A percentile compares a stretch with the other conserved stretches of the same genome.
Conservation (phyloP, 345 rosid species). For the Aquilaria malaccensis region DNA sequence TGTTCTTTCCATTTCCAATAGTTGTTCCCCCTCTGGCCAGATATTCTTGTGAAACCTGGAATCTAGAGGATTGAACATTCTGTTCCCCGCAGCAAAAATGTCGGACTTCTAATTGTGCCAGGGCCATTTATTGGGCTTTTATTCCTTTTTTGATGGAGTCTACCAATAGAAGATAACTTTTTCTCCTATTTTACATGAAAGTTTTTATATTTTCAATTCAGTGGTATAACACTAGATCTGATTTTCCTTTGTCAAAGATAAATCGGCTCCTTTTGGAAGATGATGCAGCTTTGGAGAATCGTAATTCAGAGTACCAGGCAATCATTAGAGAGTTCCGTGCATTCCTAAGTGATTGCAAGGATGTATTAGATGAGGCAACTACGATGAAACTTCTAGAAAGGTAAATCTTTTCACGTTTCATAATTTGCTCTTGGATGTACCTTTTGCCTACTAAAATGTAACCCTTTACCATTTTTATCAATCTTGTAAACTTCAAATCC, state of each 20-base stretch:
- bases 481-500: not conserved
- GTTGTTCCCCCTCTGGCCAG: too few relatives aligned
- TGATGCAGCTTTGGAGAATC: slow-evolving; percentile 80
- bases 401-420: slow-evolving; percentile 27
- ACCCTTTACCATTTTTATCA: not conserved
- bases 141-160: not conserved
- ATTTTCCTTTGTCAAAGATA: slow-evolving; percentile 36
- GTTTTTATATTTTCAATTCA: not conserved
- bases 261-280: slow-evolving; percentile 93
- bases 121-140: too few relatives aligned
- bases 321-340: slow-evolving; percentile 90
- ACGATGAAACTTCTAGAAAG: slow-evolving; percentile 96
- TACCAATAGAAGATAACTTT: slow-evolving; percentile 7
- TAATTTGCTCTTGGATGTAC: not conserved
- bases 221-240: slow-evolving; percentile 6
- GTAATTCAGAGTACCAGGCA: slow-evolving; percentile 66
- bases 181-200: slow-evolving; percentile 2
- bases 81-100: too few relatives aligned
- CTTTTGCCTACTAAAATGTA: not conserved
- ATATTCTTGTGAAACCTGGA: too few relatives aligned
- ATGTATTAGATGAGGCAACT: slow-evolving; percentile 97
- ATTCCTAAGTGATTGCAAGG: slow-evolving; percentile 89
- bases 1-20: too few relatives aligned
- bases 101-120: too few relatives aligned
- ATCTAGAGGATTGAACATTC: too few relatives aligned